phyloP scores from a whole-genome alignment of 2,329 filamentous ascomycete species.

The Fusarium chaquense region DNA sequence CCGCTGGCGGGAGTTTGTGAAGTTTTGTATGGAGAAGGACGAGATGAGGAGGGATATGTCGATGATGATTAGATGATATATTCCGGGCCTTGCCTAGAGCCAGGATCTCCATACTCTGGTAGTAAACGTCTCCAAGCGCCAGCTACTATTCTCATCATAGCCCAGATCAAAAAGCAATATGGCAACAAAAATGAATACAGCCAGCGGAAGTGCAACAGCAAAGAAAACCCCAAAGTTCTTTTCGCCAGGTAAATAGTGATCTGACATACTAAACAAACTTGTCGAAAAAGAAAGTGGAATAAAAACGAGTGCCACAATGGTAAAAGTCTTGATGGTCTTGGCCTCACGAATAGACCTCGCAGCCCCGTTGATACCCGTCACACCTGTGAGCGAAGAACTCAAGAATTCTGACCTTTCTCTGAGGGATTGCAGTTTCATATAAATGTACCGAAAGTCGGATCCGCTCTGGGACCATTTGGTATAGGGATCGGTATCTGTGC shows the following conservation, averaged over 20 bases:
- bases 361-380: constrained; percentile 9
- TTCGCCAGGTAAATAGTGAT: constrained; percentile 1
- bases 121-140: constrained; percentile 3
- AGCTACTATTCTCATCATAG: constrained; percentile 16
- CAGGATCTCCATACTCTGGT: background rate
- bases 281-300: constrained; percentile 13
- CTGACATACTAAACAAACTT: constrained; percentile 5
- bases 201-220: background rate
- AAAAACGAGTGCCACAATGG: constrained; percentile 12
- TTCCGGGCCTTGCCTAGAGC: background rate
- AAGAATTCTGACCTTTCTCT: constrained; percentile 7
- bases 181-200: constrained; percentile 6
- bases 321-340: constrained; percentile 12
- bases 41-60: constrained; percentile 46
- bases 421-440: constrained; percentile 8
- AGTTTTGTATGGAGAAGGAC: constrained; percentile 81
- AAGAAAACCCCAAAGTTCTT: constrained; percentile 7
- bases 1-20: constrained; percentile 95
- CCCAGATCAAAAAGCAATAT: constrained; percentile 11
- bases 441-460: constrained; percentile 6
- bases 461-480: constrained; percentile 9
- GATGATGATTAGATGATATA: constrained; percentile 17
- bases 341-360: constrained; percentile 15
- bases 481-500: background rate
- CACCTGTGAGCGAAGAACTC: constrained; percentile 7